Evolutionary conservation across 345 rosid species (phyloP).

Genomic region (Mangifera indica): DNA sequence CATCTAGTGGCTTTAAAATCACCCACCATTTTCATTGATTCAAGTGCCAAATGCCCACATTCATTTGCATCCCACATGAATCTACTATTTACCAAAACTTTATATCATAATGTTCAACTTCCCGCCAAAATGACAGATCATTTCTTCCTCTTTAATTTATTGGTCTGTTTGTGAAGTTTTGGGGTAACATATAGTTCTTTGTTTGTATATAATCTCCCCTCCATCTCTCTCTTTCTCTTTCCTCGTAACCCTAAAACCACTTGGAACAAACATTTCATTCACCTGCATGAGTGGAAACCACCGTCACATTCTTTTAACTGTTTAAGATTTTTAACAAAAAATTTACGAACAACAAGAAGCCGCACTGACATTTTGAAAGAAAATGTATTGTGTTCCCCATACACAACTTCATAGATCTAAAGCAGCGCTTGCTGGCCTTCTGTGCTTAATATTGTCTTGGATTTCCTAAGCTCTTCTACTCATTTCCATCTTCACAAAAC

Average conservation of each 20-base stretch:
- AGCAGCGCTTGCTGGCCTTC: no score
- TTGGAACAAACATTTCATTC: no score
- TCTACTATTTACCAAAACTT: neutral
- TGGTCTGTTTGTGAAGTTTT: neutral
- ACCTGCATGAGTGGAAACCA: no score
- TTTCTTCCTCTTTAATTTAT: neutral
- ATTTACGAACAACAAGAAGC: neutral
- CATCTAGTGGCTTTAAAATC: constrained; percentile 20
- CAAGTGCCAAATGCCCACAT: constrained; percentile 32
- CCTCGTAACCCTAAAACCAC: neutral
- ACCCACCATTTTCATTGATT: constrained; percentile 21
- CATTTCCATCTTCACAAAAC: no score
- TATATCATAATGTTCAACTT: constrained; percentile 11
- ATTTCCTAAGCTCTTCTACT: no score
- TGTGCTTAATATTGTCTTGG: no score
- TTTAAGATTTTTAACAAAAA: no score
- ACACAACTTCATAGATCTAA: no score
- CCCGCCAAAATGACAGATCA: constrained; percentile 30
- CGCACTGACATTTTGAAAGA: no score
- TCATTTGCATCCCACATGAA: constrained; percentile 16
- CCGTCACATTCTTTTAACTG: neutral
- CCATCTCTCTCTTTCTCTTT: neutral
- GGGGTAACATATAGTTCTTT: neutral
- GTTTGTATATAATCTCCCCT: neutral
- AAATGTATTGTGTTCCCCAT: no score